phyloP scores from a whole-genome alignment of 2,329 filamentous ascomycete species.

The Fusarium domesticum region DNA sequence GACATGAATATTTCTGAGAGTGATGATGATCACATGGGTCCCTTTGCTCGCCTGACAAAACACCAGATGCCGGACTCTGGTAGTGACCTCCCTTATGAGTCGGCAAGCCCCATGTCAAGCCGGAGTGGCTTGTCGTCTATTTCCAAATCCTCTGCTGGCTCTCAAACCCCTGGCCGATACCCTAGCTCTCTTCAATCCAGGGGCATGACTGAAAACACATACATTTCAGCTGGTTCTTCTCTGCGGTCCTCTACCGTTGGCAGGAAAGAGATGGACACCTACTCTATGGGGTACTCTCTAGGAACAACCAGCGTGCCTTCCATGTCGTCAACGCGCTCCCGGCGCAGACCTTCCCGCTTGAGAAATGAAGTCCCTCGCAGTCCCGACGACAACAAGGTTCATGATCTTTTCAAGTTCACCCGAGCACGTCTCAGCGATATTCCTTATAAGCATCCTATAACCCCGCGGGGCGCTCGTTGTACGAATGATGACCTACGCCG shows the following conservation, averaged over 20 bases:
- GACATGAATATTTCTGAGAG: conserved; percentile 65
- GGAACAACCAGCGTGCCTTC: conserved; percentile 40
- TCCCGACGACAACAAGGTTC: conserved; percentile 65
- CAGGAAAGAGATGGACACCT: conserved; percentile 46
- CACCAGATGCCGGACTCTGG: conserved; percentile 63
- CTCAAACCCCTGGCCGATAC: conserved; percentile 49
- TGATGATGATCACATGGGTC: conserved; percentile 74
- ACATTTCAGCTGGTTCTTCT: conserved; percentile 63
- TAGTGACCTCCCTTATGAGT: conserved; percentile 54
- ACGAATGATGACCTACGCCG: conserved; percentile 77
- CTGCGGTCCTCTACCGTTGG: conserved; percentile 36
- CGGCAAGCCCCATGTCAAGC: conserved; percentile 65
- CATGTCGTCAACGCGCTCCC: conserved; percentile 47
- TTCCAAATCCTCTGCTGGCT: conserved; percentile 54
- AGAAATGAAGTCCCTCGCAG: conserved; percentile 78
- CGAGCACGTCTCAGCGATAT: conserved; percentile 78
- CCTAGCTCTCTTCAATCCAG: conserved; percentile 52
- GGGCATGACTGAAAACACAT: conserved; percentile 60
- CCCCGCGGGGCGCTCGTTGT: conserved; percentile 55
- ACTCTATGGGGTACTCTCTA: conserved; percentile 48
- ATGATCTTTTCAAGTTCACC: conserved; percentile 84
- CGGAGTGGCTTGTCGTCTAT: conserved; percentile 59
- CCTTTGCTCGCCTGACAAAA: conserved; percentile 70
- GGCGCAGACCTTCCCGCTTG: conserved; percentile 62
- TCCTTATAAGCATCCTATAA: conserved; percentile 69